Base-by-base conservation (phyloP, 2,329 filamentous ascomycete genomes). In the Aspergillus sojae region DNA sequence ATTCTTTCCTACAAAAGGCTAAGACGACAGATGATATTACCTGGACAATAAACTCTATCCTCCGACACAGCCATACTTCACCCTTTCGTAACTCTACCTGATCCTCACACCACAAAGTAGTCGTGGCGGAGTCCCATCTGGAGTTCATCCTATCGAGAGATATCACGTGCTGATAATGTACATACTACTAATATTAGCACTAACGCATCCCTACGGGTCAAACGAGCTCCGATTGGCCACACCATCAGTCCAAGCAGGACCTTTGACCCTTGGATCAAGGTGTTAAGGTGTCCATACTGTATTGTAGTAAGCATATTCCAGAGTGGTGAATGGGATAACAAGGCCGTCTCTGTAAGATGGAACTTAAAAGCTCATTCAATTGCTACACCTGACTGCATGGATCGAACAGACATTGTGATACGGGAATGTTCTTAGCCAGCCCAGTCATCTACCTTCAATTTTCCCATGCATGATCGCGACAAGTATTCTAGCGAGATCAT, bases 161-260 rank as follows among this genome's bases (percentile, higher is more conserved):
- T 26, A 48, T 67, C 67, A 69, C 66, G 67, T 69, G 67, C 12
- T 28, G 67, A 68, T 69, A 68, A 61, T n/a, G 39, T 43, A 10
- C n/a, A 23, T 45, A 21, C 36, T 39, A 39, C 4, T 5, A 9
- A 9, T 26, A 4, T 4, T 26, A 26, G 23, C 23, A 26, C 23
- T 26, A 26, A 26, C 23, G 16, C 6, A 41, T 36, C 14, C 14
- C 34, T 36, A 5, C 12, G 39, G 5, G 14, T 36, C 34, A 5
- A 36, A 36, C 34, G 14, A 41, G 19, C 19, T 41, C 16, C 39
- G 39, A 41, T 41, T 41, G 39, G 39, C 39, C 39, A 41, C 19
- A 41, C 5, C 3, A 7, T 41, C 7, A 7, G 16, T 19, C 16
- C 39, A 41, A 41, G 39, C 7, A 19, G 16, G 5, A 41, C 39